Percentiles rank a stretch among this genome's conserved stretches.
Conservation (phyloP, 768 basidiomycete species). For the Mycena vulgaris region DNA sequence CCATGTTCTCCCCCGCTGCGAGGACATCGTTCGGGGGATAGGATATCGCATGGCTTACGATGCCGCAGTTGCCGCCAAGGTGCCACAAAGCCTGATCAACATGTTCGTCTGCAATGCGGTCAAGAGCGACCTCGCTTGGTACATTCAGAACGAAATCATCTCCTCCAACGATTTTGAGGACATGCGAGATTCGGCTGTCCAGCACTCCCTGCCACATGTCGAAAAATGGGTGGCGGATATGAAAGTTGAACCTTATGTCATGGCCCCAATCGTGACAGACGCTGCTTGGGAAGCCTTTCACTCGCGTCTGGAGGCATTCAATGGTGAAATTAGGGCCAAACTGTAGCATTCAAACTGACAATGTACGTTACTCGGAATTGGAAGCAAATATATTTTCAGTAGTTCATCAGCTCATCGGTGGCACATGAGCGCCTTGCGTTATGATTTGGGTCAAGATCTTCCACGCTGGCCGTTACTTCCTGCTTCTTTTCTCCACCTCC, state of each 20-base stretch:
- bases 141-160: constrained; percentile 51
- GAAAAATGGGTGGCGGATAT: constrained; percentile 36
- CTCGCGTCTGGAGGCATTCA: neutral
- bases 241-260: constrained; percentile 33
- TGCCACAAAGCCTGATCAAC: constrained; percentile 47
- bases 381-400: no score
- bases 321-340: neutral
- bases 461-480: no score
- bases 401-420: no score
- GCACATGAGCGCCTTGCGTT: no score
- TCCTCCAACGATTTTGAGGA: constrained; percentile 47
- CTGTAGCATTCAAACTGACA: no score
- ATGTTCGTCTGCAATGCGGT: constrained; percentile 57
- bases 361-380: no score
- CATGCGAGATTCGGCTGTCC: constrained; percentile 51
- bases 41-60: constrained; percentile 64
- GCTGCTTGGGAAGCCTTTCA: neutral
- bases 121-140: constrained; percentile 57
- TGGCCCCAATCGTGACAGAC: constrained; percentile 34
- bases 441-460: no score
- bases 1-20: constrained; percentile 51
- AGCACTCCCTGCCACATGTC: constrained; percentile 43
- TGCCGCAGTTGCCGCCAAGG: constrained; percentile 46
- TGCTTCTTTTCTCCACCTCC: no score
- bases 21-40: constrained; percentile 56